phyloP scores from a whole-genome alignment of 306 rosid species.

The barrel medic (Medicago truncatula) region DNA sequence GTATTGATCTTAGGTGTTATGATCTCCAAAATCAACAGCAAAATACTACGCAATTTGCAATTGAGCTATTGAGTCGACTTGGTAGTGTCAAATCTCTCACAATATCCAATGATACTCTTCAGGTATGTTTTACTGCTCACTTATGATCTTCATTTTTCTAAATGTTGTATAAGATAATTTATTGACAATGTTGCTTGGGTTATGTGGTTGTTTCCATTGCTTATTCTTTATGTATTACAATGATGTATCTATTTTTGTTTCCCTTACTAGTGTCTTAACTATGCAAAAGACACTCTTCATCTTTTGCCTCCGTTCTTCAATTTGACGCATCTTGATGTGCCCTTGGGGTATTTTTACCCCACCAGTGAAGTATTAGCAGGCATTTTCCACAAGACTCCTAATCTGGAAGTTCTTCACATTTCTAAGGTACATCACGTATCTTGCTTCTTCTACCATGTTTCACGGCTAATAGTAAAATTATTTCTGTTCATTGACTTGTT shows the following conservation, averaged over 20 bases:
- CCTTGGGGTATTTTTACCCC: neutral
- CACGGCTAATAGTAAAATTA: neutral
- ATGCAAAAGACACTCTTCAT: too few relatives aligned
- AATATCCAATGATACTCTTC: slow-evolving; percentile 25
- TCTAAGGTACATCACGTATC: neutral
- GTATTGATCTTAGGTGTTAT: neutral
- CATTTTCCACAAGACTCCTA: neutral
- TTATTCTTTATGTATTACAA: too few relatives aligned
- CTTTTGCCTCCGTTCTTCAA: neutral
- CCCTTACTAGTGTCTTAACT: neutral
- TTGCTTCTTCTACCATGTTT: neutral
- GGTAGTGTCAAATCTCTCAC: slow-evolving; percentile 12
- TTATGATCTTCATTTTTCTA: neutral
- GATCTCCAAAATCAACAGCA: neutral
- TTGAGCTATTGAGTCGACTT: slow-evolving; percentile 27
- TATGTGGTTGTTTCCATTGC: neutral
- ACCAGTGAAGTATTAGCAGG: neutral
- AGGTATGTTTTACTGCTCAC: neutral
- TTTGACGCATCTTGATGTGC: neutral
- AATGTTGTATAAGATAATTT: too few relatives aligned
- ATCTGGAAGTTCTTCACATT: neutral
- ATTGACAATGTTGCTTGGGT: neutral
- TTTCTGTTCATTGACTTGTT: neutral
- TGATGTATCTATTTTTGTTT: neutral
- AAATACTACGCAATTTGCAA: neutral